Evolutionary conservation across 352 stramenopile species (phyloP).

Genomic region (Thalassiosira hispida): DNA sequence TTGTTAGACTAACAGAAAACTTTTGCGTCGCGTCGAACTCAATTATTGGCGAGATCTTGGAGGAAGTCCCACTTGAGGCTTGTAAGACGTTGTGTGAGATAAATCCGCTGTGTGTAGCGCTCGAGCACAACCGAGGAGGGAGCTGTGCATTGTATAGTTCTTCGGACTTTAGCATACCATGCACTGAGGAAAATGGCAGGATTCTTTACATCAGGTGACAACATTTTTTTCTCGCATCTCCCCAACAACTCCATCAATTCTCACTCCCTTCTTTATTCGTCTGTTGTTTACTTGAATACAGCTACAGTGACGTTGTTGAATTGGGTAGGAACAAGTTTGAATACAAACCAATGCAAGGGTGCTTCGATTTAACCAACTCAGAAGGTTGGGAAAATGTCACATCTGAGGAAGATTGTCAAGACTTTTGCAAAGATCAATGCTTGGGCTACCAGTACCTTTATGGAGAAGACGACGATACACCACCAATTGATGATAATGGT

Average conservation of each 20-base stretch:
- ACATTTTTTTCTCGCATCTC: not conserved
- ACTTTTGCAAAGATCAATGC: constrained; percentile 3
- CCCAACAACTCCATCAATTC: too few species aligned
- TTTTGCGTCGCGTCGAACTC: constrained; percentile 35
- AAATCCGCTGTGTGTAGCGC: constrained; percentile 17
- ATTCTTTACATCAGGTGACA: constrained; percentile 16
- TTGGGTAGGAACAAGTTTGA: constrained; percentile 9
- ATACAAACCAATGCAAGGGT: constrained; percentile 24
- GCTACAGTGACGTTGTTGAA: constrained; percentile 34
- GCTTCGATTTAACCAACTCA: constrained; percentile 1
- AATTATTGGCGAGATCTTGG: constrained; percentile 18
- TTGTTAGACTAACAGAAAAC: constrained; percentile 22
- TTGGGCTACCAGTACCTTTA: constrained; percentile 25
- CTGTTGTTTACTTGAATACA: not conserved
- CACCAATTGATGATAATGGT: too few species aligned
- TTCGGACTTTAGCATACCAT: constrained; percentile 28
- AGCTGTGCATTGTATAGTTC: constrained; percentile 25
- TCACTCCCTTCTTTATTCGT: not conserved
- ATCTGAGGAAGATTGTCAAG: constrained; percentile 18
- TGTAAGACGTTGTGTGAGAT: constrained; percentile 31
- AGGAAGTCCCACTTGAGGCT: constrained; percentile 22
- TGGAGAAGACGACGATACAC: too few species aligned
- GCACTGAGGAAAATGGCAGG: not conserved
- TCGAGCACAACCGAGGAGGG: constrained; percentile 30
- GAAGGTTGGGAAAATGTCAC: constrained; percentile 8